phyloP scores from a whole-genome alignment of 352 stramenopile species.

The Globisporangium radiosum region DNA sequence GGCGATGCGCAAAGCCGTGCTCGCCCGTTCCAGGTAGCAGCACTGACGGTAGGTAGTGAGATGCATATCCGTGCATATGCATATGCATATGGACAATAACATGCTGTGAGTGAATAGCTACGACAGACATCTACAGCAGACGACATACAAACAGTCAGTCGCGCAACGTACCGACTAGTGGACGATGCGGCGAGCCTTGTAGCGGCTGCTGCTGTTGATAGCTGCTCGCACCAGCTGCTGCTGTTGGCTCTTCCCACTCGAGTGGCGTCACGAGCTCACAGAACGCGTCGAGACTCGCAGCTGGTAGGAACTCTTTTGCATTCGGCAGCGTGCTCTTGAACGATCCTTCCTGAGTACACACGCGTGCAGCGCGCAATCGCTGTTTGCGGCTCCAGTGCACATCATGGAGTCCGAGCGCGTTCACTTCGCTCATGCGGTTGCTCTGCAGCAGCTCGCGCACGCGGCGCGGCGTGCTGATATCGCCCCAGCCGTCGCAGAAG shows the following conservation, averaged over 20 bases:
- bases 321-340: constrained; percentile 63
- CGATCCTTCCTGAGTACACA: constrained; percentile 35
- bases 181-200: constrained; percentile 19
- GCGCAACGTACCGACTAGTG: constrained; percentile 17
- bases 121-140: too few relatives aligned
- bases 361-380: constrained; percentile 23
- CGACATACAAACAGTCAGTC: too few relatives aligned
- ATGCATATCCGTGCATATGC: too few relatives aligned
- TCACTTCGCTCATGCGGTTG: constrained; percentile 55
- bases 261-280: constrained; percentile 68
- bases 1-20: constrained; percentile 71
- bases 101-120: too few relatives aligned
- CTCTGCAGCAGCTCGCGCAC: constrained; percentile 53
- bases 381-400: constrained; percentile 23
- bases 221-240: not conserved
- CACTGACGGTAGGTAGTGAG: constrained; percentile 17
- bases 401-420: constrained; percentile 22
- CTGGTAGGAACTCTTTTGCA: constrained; percentile 43
- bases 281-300: constrained; percentile 47
- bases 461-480: constrained; percentile 51
- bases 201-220: not conserved
- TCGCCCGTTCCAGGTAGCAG: constrained; percentile 67
- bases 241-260: constrained; percentile 23
- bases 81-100: too few relatives aligned
- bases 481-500: constrained; percentile 77